Percentiles rank a stretch among this genome's conserved stretches.
These are phyloP conservation scores for Cinnamomum micranthum DNA, from an alignment of 164 flowering plant species.

Conservation along the genomic window DNA sequence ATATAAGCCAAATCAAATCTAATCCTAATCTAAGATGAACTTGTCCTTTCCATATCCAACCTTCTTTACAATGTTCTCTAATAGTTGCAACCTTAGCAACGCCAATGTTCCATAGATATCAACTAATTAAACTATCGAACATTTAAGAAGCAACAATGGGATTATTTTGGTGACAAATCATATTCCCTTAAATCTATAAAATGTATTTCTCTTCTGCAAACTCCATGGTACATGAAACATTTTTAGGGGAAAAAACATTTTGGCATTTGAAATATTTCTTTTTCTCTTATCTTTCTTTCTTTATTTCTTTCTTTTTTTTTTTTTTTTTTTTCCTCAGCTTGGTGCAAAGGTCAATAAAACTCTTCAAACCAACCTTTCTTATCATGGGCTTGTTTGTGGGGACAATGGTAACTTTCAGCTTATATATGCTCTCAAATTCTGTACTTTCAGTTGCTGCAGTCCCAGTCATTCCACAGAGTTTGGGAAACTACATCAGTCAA, in stretches of 20 bases:
- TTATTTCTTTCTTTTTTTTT: too few relatives aligned
- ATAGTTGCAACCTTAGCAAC: too few relatives aligned
- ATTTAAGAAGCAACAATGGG: not conserved
- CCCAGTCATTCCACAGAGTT: slow-evolving; percentile 99
- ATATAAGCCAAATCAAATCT: too few relatives aligned
- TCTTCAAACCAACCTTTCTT: slow-evolving; percentile 62
- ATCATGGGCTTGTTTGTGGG: slow-evolving; percentile 98
- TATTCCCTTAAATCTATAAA: not conserved
- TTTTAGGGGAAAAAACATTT: too few relatives aligned
- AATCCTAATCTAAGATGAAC: too few relatives aligned
- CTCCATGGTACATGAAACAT: not conserved
- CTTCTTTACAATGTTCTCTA: too few relatives aligned
- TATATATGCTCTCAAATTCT: slow-evolving; percentile 97
- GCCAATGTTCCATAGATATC: too few relatives aligned
- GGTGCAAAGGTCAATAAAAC: too few relatives aligned
- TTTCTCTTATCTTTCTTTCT: too few relatives aligned
- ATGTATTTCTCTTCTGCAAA: not conserved
- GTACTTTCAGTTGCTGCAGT: slow-evolving; percentile 97
- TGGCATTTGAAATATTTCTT: too few relatives aligned
- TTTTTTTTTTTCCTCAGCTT: not conserved
- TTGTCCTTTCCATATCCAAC: too few relatives aligned
- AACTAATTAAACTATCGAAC: too few relatives aligned
- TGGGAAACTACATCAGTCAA: slow-evolving; percentile 66
- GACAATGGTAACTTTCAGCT: slow-evolving; percentile 94
- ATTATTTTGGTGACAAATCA: not conserved